Base-by-base conservation (phyloP, 2,329 filamentous ascomycete genomes). In the Aspergillus sp. region DNA sequence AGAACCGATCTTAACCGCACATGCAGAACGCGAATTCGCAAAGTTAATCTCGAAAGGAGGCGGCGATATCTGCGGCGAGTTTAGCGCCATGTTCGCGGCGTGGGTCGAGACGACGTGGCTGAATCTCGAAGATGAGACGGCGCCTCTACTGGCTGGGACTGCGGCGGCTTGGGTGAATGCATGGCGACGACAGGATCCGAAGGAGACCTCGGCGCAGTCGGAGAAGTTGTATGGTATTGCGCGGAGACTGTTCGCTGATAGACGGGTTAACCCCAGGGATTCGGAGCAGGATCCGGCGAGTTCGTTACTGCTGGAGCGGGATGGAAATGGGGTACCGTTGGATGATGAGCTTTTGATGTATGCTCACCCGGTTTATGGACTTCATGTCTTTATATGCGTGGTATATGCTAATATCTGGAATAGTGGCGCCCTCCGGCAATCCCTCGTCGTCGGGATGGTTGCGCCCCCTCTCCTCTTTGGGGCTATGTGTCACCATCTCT, bases 61-160 rank as follows among this genome's bases (percentile, higher is more conserved):
- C 15, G 45, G 53, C 32, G 36, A 59, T 48, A 42, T 59, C 38
- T 59, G 57, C 57, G 44, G 44, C 3, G 52, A 59, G 2, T 59
- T 59, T 30, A 53, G 39, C 5, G 57, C 57, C 6, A 52, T 51
- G 1, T 59, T 56, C 38, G 57, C 57, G n/a, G 57, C 57, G 13
- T 59, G 57, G 57, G 57, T 59, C 9, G 57, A 59, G 39, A 55
- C 54, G 5, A 48, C 53, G n/a, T 59, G 57, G 57, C 47, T 59
- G n/a, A 59, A 59, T 32, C 48, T 59, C 2, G 41, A 51, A 15
- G 57, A 59, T 17, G 57, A 56, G 18, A 53, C 49, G 5, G 57
- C 57, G 4, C 57, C 57, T n/a, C 11, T 57, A 15, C 48, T 59
- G 4, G 57, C 57, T 2, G 13, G 20, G 1, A 59, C 57, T 18